Base-by-base conservation (phyloP, 2,329 filamentous ascomycete genomes). In the Fusarium irregulare region DNA sequence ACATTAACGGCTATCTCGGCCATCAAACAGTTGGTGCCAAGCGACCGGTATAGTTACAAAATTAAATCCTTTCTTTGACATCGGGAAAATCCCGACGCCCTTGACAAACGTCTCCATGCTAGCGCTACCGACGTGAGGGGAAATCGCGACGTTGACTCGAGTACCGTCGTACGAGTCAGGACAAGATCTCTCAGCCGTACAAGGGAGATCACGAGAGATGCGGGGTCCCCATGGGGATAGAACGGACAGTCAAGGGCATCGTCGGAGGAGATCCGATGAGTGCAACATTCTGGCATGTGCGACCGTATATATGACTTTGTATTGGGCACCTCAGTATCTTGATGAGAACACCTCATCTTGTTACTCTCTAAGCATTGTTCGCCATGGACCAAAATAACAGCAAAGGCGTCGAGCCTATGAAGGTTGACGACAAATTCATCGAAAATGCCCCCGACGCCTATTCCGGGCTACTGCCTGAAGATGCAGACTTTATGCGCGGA, bases 401-500 rank as follows among this genome's bases (percentile, higher is more conserved):
- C 25, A 51, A 46, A 25, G 27, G 20, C 3, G 9, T 34, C 7
- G 46, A 51, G 21, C 16, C 28, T 9, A 25, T 45, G 23, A 64
- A 64, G 23, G 30, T 49, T 6, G 49, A 62, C 8, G 57, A 54
- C 37, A 56, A 62, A 12, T 64, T 56, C 3, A 50, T 50, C 1
- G 61, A 62, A 12, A 16, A 62, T 18, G 61, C 61, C 16, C 23
- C 57, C 1, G 41, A 57, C 14, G 73, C 64, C 16, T 78, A 78
- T 23, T 64, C 73, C 7, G 71, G 76, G 12, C 60, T 78, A 4
- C 44, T 44, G 1, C 16, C n/a, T n/a, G 66, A 64, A n/a, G 66
- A 68, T 51, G 59, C 64, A 7, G 64, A 66, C 7, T 64, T 68
- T 6, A 68, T 68, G 64, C 50, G 50, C 5, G 27, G 28, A 4